phyloP scores from a whole-genome alignment of 2,329 filamentous ascomycete genomes.

The Penicillium sp. region DNA sequence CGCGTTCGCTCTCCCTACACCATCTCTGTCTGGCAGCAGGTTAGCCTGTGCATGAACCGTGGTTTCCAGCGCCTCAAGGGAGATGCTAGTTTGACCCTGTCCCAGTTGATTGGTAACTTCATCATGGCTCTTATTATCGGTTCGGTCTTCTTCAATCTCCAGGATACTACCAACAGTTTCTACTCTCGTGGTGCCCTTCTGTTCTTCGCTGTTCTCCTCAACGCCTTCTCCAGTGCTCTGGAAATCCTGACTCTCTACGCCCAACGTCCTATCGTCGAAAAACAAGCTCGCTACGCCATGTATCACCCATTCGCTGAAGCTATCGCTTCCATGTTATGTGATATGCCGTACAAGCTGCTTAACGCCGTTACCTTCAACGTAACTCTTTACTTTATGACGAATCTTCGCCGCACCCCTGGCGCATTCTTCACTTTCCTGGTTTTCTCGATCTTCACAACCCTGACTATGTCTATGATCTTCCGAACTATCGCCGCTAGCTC shows the following conservation, averaged over 20 bases:
- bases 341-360: conserved; percentile 75
- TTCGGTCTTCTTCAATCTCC: conserved; percentile 79
- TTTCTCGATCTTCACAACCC: conserved; percentile 70
- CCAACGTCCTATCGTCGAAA: conserved; percentile 29
- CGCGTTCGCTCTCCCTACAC: conserved; percentile 79
- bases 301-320: conserved; percentile 30
- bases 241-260: conserved; percentile 51
- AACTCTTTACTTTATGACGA: conserved; percentile 83
- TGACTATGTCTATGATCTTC: conserved; percentile 86
- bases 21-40: conserved; percentile 74
- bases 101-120: conserved; percentile 68
- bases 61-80: conserved; percentile 76
- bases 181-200: conserved; percentile 77
- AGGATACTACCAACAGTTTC: conserved; percentile 69
- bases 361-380: conserved; percentile 78
- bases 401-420: conserved; percentile 71
- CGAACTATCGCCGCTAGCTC: conserved; percentile 75
- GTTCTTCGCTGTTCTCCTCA: conserved; percentile 87
- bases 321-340: conserved; percentile 26
- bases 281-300: conserved; percentile 34
- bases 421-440: conserved; percentile 86
- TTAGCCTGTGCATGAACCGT: conserved; percentile 77
- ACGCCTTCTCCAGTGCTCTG: conserved; percentile 78
- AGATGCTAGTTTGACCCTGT: conserved; percentile 74
- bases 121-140: conserved; percentile 76